Evolutionary conservation across 192 early-diverging fungal genomes (phyloP), one percentile per base, ranked within the genome.

Genomic region (Backusella psychrophila): DNA sequence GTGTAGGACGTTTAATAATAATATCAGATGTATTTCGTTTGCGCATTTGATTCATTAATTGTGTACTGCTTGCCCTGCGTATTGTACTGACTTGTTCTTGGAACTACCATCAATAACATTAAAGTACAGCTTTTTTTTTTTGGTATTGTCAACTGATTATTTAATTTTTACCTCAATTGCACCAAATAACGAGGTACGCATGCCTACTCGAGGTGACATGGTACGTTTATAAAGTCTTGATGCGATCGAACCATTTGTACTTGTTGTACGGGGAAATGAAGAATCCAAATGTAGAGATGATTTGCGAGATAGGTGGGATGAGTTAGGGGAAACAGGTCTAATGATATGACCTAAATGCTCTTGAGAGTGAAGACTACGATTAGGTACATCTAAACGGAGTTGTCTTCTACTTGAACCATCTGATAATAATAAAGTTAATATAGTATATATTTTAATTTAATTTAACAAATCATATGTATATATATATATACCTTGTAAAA

Each of bases 151-250:
- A 46, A 44, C 42, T 44, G 12, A 17, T 59, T 36, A 59, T 56
- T 36, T n/a, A 44, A 44, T 44, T 1, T 44, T 59, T 79, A 86
- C 85, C 85, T 89, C 88, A 11, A 89, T 80, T 0, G 88, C 88
- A 36, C 85, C 74, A 67, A 89, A 80, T 8, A 89, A 69, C 9
- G 86, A 86, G 26, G 88, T 80, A 65, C 86, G 78, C 52, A 83
- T 85, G 35, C 84, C 79, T 11, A 76, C 74, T 74, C 77, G 74
- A 17, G 81, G 81, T 4, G 81, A 76, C 39, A 78, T 76, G 2
- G 74, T 38, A 29, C 52, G 74, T 5, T 75, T 41, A 71, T 82
- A 75, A 14, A 71, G 42, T 12, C 66, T 56, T n/a, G 76, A 46
- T 11, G 75, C 66, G 31, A 75, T 75, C 14, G 78, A 79, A 3